These are phyloP conservation scores for Dipodascus albidus DNA, from an alignment of 805 yeast genomes.

Conservation along the genomic window DNA sequence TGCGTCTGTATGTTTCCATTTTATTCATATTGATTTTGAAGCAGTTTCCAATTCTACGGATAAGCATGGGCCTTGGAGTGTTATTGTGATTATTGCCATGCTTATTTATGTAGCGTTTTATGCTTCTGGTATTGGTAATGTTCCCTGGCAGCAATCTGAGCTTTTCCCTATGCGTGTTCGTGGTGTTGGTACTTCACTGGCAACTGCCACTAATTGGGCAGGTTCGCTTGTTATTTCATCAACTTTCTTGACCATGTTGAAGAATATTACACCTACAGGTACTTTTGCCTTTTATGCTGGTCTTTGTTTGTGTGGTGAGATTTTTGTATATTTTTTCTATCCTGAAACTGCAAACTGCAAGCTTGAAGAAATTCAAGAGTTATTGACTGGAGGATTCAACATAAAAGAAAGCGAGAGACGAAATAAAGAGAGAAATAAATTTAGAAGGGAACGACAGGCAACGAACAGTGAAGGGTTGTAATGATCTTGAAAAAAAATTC, in stretches of 20 bases:
- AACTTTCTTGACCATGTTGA: slow-evolving; percentile 87
- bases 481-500: no score
- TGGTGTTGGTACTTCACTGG: slow-evolving; percentile 81
- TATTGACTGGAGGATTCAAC: slow-evolving; percentile 77
- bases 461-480: neutral
- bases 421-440: slow-evolving; percentile 31
- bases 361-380: slow-evolving; percentile 79
- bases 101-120: slow-evolving; percentile 80
- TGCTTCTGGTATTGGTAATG: slow-evolving; percentile 93
- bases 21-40: slow-evolving; percentile 33
- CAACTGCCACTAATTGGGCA: slow-evolving; percentile 92
- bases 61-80: slow-evolving; percentile 66
- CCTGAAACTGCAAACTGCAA: slow-evolving; percentile 89
- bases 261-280: slow-evolving; percentile 88
- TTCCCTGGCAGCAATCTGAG: slow-evolving; percentile 97
- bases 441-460: neutral
- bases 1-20: slow-evolving; percentile 89
- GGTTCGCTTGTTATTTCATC: slow-evolving; percentile 88
- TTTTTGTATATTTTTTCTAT: slow-evolving; percentile 71
- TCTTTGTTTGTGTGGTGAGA: slow-evolving; percentile 56
- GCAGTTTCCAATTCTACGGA: slow-evolving; percentile 27
- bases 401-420: slow-evolving; percentile 51
- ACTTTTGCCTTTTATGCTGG: slow-evolving; percentile 88
- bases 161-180: slow-evolving; percentile 89
- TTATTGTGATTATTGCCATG: slow-evolving; percentile 75